Evolutionary conservation across 306 rosid genomes (phyloP).

Genomic region (Ochetophila trinervis): DNA sequence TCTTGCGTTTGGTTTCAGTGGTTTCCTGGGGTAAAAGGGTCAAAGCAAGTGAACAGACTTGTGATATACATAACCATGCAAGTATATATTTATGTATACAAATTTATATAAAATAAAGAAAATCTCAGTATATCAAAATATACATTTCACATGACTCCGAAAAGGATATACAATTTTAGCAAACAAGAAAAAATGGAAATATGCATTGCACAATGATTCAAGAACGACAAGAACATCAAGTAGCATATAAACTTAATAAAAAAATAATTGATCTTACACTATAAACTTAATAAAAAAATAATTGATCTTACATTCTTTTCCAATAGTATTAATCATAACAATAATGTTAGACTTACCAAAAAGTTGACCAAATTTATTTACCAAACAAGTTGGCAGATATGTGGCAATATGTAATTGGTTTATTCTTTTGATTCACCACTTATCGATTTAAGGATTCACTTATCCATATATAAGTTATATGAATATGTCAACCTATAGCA

Average conservation of each 20-base stretch:
- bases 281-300: not conserved
- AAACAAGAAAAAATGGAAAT: constrained; percentile 7
- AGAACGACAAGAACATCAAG: not conserved
- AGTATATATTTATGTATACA: not conserved
- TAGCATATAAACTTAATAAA: not conserved
- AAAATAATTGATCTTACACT: not conserved
- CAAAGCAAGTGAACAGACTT: not conserved
- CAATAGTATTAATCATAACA: not conserved
- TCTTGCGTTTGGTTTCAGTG: constrained; percentile 70
- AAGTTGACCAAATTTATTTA: too few relatives aligned
- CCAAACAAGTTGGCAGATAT: too few relatives aligned
- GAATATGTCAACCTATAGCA: too few relatives aligned
- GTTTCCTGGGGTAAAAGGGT: constrained; percentile 49
- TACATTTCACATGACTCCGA: not conserved
- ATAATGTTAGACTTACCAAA: too few relatives aligned
- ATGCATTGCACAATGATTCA: not conserved
- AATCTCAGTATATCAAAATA: not conserved
- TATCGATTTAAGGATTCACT: too few relatives aligned
- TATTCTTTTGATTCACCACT: too few relatives aligned
- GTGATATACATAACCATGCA: not conserved
- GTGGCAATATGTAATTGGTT: too few relatives aligned
- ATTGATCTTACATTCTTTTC: not conserved
- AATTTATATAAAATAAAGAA: not conserved
- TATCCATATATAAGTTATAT: too few relatives aligned
- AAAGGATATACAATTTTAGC: not conserved